Evolutionary conservation across 2,329 filamentous ascomycete genomes (phyloP).

Genomic region (Fusarium verticillioides): DNA sequence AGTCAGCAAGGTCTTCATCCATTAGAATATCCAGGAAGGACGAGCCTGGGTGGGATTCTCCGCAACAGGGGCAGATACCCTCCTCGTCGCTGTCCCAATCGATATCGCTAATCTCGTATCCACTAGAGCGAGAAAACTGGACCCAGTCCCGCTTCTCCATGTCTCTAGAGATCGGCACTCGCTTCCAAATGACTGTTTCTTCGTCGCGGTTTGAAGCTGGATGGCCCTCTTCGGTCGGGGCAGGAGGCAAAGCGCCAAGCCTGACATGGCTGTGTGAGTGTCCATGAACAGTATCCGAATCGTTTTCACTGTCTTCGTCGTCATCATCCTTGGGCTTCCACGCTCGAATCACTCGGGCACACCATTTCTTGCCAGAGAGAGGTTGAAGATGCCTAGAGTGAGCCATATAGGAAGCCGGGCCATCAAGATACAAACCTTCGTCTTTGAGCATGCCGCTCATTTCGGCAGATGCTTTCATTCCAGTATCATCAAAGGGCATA

Average conservation of each 20-base stretch:
- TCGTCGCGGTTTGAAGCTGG: conserved; percentile 56
- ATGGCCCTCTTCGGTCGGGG: conserved; percentile 56
- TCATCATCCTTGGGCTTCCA: conserved; percentile 49
- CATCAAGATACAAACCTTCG: conserved; percentile 62
- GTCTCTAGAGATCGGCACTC: conserved; percentile 57
- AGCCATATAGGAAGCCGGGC: conserved; percentile 57
- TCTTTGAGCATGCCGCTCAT: conserved; percentile 64
- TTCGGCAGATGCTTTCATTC: conserved; percentile 59
- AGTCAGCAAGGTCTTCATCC: conserved; percentile 45
- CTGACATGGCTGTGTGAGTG: conserved; percentile 45
- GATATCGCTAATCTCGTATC: conserved; percentile 50
- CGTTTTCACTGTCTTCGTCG: conserved; percentile 41
- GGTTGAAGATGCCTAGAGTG: conserved; percentile 53
- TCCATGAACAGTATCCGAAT: conserved; percentile 42
- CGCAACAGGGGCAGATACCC: conserved; percentile 54
- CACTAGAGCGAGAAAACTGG: conserved; percentile 57
- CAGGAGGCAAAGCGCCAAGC: conserved; percentile 52
- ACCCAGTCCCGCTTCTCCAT: conserved; percentile 57
- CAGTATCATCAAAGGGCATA: conserved; percentile 61
- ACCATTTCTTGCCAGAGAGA: conserved; percentile 54
- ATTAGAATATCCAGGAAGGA: conserved; percentile 49
- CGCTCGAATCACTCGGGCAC: conserved; percentile 58
- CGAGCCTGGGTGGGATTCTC: conserved; percentile 52
- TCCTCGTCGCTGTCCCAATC: conserved; percentile 52
- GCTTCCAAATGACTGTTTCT: conserved; percentile 63